Percentiles rank a stretch among this genome's conserved stretches.
Conservation (phyloP, 1,139 yeast genomes). For the Eremothecium coryli region DNA sequence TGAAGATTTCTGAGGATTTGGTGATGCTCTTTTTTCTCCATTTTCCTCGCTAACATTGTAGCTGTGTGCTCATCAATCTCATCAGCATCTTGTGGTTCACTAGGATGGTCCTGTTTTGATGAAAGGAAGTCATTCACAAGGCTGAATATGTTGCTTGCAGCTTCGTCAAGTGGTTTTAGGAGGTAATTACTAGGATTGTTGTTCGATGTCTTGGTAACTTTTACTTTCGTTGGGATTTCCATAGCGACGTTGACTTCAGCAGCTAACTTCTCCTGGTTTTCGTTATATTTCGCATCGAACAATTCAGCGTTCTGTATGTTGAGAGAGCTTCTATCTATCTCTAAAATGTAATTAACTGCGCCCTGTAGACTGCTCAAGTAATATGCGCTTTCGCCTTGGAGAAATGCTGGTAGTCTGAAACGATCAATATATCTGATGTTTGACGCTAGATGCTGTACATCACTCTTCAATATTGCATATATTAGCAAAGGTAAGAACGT, state of each 20-base stretch:
- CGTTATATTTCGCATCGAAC: constrained; percentile 42
- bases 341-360: constrained; percentile 67
- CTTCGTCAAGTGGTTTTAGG: constrained; percentile 26
- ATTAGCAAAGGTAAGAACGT: constrained; percentile 82
- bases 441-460: constrained; percentile 55
- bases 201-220: constrained; percentile 1
- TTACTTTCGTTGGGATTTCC: not conserved
- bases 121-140: constrained; percentile 24
- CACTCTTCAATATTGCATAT: constrained; percentile 64
- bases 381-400: constrained; percentile 82
- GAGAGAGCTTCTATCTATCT: constrained; percentile 47
- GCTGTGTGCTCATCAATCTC: constrained; percentile 8
- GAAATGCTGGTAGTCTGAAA: constrained; percentile 65
- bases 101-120: constrained; percentile 8
- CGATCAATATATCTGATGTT: constrained; percentile 79
- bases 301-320: constrained; percentile 54
- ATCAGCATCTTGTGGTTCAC: constrained; percentile 8
- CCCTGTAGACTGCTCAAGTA: constrained; percentile 82
- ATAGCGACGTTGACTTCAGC: not conserved
- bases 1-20: constrained; percentile 41
- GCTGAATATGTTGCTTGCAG: constrained; percentile 20
- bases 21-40: constrained; percentile 34
- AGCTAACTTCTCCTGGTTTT: constrained; percentile 20
- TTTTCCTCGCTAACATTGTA: constrained; percentile 15
- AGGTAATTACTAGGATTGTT: constrained; percentile 14